phyloP scores from a whole-genome alignment of 495 filamentous ascomycete genomes.

The Xylaria longipes region DNA sequence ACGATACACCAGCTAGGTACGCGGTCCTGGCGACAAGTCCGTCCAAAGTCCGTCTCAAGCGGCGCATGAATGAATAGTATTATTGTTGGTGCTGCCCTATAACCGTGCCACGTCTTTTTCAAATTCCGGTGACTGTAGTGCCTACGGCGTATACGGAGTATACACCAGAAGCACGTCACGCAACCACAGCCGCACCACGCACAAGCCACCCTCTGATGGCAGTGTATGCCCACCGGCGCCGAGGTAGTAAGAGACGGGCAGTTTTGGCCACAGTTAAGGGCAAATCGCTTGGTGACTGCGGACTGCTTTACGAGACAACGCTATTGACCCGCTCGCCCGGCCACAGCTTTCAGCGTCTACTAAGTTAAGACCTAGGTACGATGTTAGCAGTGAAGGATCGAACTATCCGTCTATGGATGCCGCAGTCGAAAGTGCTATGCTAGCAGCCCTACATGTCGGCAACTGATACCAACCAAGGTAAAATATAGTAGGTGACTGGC shows the following conservation, averaged over 20 bases:
- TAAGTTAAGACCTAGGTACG: too few species aligned
- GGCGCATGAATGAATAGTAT: not conserved
- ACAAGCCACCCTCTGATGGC: constrained; percentile 12
- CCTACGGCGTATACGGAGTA: not conserved
- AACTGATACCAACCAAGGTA: not conserved
- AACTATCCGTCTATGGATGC: not conserved
- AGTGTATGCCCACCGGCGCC: not conserved
- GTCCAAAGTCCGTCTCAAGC: not conserved
- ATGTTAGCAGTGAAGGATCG: too few species aligned
- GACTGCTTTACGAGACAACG: not conserved
- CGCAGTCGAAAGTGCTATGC: not conserved
- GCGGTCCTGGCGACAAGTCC: not conserved
- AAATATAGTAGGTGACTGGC: not conserved
- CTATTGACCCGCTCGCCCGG: not conserved
- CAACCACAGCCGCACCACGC: not conserved
- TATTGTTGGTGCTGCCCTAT: not conserved
- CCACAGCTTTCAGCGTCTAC: not conserved
- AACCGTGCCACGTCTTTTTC: not conserved
- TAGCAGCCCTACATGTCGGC: constrained; percentile 16
- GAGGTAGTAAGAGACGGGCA: not conserved
- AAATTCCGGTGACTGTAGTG: not conserved
- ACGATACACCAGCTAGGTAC: not conserved
- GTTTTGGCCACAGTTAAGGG: not conserved
- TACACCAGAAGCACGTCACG: not conserved
- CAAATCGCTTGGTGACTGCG: not conserved